phyloP scores from a whole-genome alignment of 164 flowering plant genomes.

The Magnolia changhungtana region DNA sequence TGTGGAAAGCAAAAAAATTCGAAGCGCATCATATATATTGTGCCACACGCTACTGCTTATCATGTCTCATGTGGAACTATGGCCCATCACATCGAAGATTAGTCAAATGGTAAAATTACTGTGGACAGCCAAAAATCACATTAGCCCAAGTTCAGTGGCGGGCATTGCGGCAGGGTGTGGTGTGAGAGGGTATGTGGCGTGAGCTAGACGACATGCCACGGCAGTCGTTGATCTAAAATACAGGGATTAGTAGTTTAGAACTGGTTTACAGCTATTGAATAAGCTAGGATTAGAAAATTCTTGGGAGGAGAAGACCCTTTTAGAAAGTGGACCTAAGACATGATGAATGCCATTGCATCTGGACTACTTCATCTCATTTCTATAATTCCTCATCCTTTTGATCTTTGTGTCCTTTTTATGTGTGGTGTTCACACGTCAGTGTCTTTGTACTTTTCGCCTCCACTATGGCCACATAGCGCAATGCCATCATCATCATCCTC shows the following conservation, averaged over 20 bases:
- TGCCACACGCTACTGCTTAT: not conserved
- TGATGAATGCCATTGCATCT: conserved; percentile 5
- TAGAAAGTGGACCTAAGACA: not conserved
- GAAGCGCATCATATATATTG: no score
- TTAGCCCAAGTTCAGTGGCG: not conserved
- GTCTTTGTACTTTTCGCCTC: not conserved
- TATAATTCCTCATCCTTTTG: not conserved
- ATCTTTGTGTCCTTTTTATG: not conserved
- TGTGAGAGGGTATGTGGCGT: not conserved
- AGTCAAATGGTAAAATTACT: not conserved
- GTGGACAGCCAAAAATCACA: not conserved
- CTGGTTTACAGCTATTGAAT: not conserved
- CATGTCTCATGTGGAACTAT: not conserved
- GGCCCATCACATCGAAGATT: not conserved
- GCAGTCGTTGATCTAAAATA: not conserved
- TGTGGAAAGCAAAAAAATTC: no score
- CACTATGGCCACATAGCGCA: not conserved
- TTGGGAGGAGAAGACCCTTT: not conserved
- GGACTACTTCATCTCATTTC: conserved; percentile 4
- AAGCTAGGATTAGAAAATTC: conserved; percentile 1
- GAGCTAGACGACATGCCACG: not conserved
- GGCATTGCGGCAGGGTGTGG: not conserved
- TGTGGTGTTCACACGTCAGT: not conserved
- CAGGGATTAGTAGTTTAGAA: not conserved
- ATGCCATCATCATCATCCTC: not conserved